Evolutionary conservation across 352 stramenopile species (phyloP).

Genomic region (Hyphochytrium catenoides): DNA sequence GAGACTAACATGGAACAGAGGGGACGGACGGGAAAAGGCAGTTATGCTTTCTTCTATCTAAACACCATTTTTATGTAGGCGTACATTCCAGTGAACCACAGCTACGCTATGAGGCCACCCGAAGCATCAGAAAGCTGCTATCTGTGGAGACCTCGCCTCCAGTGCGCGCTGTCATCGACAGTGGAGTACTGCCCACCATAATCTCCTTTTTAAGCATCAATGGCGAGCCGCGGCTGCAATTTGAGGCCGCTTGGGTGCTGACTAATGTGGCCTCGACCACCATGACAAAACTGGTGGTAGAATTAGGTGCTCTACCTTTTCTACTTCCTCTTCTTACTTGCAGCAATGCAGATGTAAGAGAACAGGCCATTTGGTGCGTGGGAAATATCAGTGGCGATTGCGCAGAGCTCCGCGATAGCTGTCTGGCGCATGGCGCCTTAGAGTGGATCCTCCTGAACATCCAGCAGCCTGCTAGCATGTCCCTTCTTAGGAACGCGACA

Average conservation of each 20-base stretch:
- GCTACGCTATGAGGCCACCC: slow-evolving; percentile 80
- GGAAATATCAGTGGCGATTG: slow-evolving; percentile 98
- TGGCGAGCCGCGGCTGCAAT: slow-evolving; percentile 80
- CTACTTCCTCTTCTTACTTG: slow-evolving; percentile 86
- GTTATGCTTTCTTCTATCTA: background rate
- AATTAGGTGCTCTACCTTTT: slow-evolving; percentile 84
- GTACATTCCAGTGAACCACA: slow-evolving; percentile 76
- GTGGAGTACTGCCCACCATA: slow-evolving; percentile 87
- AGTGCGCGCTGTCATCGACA: slow-evolving; percentile 94
- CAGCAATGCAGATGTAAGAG: slow-evolving; percentile 90
- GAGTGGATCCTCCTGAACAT: slow-evolving; percentile 81
- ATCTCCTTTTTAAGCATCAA: slow-evolving; percentile 86
- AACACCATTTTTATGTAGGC: slow-evolving; percentile 16
- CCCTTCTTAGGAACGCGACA: slow-evolving; percentile 94
- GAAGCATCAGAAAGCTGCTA: slow-evolving; percentile 87
- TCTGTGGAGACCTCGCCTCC: slow-evolving; percentile 90
- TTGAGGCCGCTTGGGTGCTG: slow-evolving; percentile 97
- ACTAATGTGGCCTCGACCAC: slow-evolving; percentile 98
- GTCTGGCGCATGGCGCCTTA: slow-evolving; percentile 82
- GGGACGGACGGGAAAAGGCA: background rate
- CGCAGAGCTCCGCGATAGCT: slow-evolving; percentile 81
- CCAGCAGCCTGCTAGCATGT: slow-evolving; percentile 66
- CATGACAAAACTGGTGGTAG: slow-evolving; percentile 93
- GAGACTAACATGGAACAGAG: background rate
- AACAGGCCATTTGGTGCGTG: slow-evolving; percentile 91